These are phyloP conservation scores for Globisporangium paroecandrum DNA, from an alignment of 352 stramenopile species.

Conservation along the genomic window DNA sequence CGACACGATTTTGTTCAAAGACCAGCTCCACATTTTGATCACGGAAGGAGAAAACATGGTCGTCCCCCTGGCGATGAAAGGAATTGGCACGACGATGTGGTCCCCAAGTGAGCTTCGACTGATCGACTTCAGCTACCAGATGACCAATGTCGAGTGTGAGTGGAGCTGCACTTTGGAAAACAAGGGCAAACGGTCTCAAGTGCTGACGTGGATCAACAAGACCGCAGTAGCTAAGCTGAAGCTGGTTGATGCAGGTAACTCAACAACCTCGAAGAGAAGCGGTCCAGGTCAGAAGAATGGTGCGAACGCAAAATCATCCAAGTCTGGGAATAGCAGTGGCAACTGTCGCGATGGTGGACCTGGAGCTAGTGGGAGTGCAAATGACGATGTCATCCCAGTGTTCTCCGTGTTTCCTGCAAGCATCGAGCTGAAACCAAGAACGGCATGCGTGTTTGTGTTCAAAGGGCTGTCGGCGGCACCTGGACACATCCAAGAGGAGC, in stretches of 20 bases:
- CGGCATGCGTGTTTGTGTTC: slow-evolving; percentile 92
- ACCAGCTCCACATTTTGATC: slow-evolving; percentile 93
- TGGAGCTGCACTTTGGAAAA: slow-evolving; percentile 94
- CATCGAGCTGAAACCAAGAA: slow-evolving; percentile 92
- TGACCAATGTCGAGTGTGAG: slow-evolving; percentile 88
- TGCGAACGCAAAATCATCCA: slow-evolving; percentile 22
- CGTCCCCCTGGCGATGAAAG: slow-evolving; percentile 86
- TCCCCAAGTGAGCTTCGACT: slow-evolving; percentile 81
- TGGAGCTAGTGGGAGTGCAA: slow-evolving; percentile 1
- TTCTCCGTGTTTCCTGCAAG: slow-evolving; percentile 90
- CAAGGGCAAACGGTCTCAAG: slow-evolving; percentile 90
- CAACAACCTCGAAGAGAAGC: slow-evolving; percentile 10
- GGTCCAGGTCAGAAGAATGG: slow-evolving; percentile 21
- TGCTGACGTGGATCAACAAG: slow-evolving; percentile 91
- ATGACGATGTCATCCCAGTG: slow-evolving; percentile 45
- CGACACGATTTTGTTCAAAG: slow-evolving; percentile 89
- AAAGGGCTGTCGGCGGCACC: slow-evolving; percentile 68
- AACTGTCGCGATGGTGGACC: slow-evolving; percentile 6
- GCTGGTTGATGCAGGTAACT: slow-evolving; percentile 18
- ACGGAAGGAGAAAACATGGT: slow-evolving; percentile 89
- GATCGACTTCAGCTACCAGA: slow-evolving; percentile 91
- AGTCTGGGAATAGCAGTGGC: background rate
- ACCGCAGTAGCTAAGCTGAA: slow-evolving; percentile 40
- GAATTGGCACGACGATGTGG: slow-evolving; percentile 94
- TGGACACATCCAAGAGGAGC: slow-evolving; percentile 72